phyloP scores from a whole-genome alignment of 768 basidiomycete species.

The Calocera viscosa region DNA sequence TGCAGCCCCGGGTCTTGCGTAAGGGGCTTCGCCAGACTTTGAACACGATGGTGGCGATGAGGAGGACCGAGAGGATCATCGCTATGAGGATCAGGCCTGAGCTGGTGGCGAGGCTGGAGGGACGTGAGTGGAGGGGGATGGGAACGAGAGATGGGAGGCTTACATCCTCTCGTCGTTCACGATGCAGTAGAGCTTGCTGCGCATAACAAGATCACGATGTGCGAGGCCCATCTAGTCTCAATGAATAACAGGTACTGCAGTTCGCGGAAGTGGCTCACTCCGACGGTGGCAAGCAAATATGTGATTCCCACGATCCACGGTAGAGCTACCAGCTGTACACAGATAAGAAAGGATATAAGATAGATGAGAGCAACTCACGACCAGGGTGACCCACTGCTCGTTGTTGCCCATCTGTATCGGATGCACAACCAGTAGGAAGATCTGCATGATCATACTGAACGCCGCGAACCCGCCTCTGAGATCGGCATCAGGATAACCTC shows the following conservation, averaged over 20 bases:
- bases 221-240: constrained; percentile 2
- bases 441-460: background rate
- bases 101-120: background rate
- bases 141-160: background rate
- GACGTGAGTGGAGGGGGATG: background rate
- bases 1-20: background rate
- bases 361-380: background rate
- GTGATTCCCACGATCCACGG: background rate
- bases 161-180: constrained; percentile 2
- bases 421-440: background rate
- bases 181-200: constrained; percentile 11
- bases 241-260: background rate
- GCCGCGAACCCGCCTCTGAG: background rate
- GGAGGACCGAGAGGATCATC: constrained; percentile 10
- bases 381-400: background rate
- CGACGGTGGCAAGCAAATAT: background rate
- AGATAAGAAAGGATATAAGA: background rate
- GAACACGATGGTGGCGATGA: background rate
- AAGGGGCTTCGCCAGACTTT: background rate
- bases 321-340: background rate
- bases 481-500: background rate
- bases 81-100: constrained; percentile 6
- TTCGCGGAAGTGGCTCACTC: background rate
- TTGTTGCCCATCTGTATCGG: background rate
- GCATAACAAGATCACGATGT: background rate